phyloP scores from a whole-genome alignment of 2,329 filamentous ascomycete genomes.

The Karstenula rhodostoma region DNA sequence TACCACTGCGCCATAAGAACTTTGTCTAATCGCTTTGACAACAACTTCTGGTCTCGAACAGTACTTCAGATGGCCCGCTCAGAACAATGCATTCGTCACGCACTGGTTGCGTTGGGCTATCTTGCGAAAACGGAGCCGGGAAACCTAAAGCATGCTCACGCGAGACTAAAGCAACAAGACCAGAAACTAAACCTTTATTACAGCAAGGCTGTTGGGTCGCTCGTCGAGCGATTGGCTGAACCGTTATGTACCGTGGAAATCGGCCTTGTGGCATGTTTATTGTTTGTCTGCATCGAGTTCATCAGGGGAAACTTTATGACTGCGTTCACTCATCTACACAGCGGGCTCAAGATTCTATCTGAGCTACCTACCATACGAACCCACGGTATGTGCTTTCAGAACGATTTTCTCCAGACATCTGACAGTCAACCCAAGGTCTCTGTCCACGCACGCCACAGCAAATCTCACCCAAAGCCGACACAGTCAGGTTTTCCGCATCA shows the following conservation, averaged over 20 bases:
- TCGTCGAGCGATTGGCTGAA: constrained; percentile 42
- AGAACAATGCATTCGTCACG: constrained; percentile 54
- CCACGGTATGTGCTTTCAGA: neutral
- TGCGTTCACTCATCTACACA: constrained; percentile 54
- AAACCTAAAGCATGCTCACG: constrained; percentile 29
- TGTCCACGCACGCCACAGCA: constrained; percentile 1
- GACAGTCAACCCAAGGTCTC: neutral
- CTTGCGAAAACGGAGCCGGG: constrained; percentile 35
- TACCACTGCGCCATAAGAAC: constrained; percentile 47
- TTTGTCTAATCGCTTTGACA: constrained; percentile 42
- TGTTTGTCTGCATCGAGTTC: constrained; percentile 56
- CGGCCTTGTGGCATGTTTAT: constrained; percentile 52
- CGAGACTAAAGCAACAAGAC: constrained; percentile 17
- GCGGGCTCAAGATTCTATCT: constrained; percentile 50
- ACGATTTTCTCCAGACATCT: neutral
- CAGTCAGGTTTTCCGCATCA: neutral
- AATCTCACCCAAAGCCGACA: neutral
- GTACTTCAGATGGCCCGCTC: constrained; percentile 51
- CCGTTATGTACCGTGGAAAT: constrained; percentile 41
- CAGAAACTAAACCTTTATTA: constrained; percentile 51
- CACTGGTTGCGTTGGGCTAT: constrained; percentile 54
- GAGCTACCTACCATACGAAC: constrained; percentile 20
- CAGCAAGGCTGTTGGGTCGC: constrained; percentile 49
- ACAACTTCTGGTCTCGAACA: constrained; percentile 53
- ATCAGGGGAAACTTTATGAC: constrained; percentile 52